Base-by-base conservation (phyloP, 2,329 filamentous ascomycete species). In the Pseudocercospora ulei region DNA sequence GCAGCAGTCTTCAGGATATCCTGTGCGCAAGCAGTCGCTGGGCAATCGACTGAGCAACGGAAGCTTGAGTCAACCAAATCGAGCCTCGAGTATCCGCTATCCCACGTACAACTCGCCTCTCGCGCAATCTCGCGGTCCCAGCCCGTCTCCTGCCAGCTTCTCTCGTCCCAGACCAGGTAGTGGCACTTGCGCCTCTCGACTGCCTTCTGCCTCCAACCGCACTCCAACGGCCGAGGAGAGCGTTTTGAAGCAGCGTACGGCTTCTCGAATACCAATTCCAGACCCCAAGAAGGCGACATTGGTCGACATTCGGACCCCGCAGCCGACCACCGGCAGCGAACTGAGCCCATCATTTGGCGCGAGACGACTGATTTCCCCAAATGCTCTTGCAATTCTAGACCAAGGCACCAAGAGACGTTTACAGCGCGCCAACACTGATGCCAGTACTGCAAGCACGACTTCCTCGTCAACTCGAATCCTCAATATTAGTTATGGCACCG, bases 211-310 rank as follows among this genome's bases (percentile, higher is more conserved):
- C 5, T 18, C 43, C 3, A 27, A 25, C 3, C 12, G 11, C n/a
- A 35, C 30, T 16, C 23, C 37, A 8, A 16, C 38, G 20, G 11
- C 14, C 5, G 22, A 19, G 14, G 34, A 31, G 7, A 38, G 29
- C 7, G 24, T 16, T 12, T 30, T 20, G 2, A 12, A 27, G 28
- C 27, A 43, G 12, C 39, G 34, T 14, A 55, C 49, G 7, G 52
- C 52, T 6, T 56, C 53, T 19, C 51, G 53, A 22, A 52, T 57
- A 19, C 55, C 55, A n/a, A 43, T 55, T 27, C 43, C 48, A 2
- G 50, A 48, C 35, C 35, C 46, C 12, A 55, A 47, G 37, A 53
- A 50, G 30, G 50, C 45, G 4, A 55, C 44, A 7, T 33, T 53
- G 8, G 46, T 55, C 1, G 43, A 52, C 12, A 38, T 55, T 40